Conservation (phyloP, 2,329 filamentous ascomycete genomes). For the Colletotrichum limetticola region DNA sequence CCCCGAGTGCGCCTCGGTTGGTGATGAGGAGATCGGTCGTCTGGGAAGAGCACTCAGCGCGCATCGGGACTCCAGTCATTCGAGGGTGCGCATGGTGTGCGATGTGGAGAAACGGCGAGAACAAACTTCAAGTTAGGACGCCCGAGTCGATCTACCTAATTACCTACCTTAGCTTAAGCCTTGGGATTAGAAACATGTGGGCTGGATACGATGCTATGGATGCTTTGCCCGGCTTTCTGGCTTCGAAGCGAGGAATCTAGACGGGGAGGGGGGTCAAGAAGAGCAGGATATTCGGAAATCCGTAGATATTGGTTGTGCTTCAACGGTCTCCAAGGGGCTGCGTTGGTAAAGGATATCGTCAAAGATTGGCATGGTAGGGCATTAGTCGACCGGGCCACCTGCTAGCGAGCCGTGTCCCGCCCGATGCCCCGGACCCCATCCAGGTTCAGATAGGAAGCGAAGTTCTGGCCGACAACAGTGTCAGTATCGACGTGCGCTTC, state of each 20-base stretch:
- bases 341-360: conserved; percentile 8
- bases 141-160: not conserved
- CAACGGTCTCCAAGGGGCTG: conserved; percentile 9
- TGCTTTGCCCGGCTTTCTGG: conserved; percentile 3
- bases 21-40: conserved; percentile 6
- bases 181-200: not conserved
- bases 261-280: not conserved
- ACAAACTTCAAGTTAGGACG: not conserved
- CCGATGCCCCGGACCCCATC: conserved; percentile 14
- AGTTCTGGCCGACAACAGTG: not conserved
- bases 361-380: conserved; percentile 22
- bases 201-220: not conserved
- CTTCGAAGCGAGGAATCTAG: not conserved
- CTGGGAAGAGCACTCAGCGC: not conserved
- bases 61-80: not conserved
- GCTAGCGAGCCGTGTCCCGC: conserved; percentile 29
- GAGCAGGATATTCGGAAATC: not conserved
- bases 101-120: conserved; percentile 14
- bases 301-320: conserved; percentile 23
- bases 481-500: not conserved
- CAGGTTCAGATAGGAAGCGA: not conserved
- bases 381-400: conserved; percentile 2
- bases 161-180: not conserved
- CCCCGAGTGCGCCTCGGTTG: conserved; percentile 2
- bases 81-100: conserved; percentile 9